Evolutionary conservation across 2,329 filamentous ascomycete species (phyloP).

Genomic region (Calonectria hawksworthii): DNA sequence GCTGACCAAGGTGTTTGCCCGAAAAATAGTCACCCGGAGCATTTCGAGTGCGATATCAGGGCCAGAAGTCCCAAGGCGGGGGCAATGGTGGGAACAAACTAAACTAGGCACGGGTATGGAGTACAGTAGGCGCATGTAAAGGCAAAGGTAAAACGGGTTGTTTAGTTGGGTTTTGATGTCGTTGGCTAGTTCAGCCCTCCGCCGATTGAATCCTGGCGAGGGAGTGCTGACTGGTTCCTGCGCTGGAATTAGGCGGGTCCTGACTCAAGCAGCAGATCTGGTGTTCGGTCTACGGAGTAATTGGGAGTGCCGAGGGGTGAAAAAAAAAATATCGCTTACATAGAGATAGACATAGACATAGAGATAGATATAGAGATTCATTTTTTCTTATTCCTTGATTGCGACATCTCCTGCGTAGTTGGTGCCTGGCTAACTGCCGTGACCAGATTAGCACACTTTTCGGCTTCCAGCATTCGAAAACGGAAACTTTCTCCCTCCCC

Average conservation of each 20-base stretch:
- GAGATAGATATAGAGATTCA: no score
- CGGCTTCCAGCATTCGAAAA: background rate
- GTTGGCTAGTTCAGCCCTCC: slow-evolving; percentile 3
- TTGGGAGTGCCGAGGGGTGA: background rate
- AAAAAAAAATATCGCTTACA: slow-evolving; percentile 4
- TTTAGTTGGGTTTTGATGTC: background rate
- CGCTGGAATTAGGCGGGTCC: slow-evolving; percentile 12
- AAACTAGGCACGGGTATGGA: slow-evolving; percentile 1
- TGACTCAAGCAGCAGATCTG: slow-evolving; percentile 25
- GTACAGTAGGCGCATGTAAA: slow-evolving; percentile 1
- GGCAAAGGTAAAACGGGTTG: background rate
- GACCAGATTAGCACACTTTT: background rate
- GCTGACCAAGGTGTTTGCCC: slow-evolving; percentile 13
- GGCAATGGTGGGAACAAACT: slow-evolving; percentile 30
- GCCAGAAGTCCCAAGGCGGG: slow-evolving; percentile 33
- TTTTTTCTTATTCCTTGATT: slow-evolving; percentile 25
- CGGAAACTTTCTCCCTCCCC: background rate
- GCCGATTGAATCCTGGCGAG: slow-evolving; percentile 8
- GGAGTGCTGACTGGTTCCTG: slow-evolving; percentile 25
- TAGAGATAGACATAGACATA: no score
- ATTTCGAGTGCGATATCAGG: slow-evolving; percentile 48
- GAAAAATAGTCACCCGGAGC: slow-evolving; percentile 48
- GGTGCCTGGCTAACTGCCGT: background rate
- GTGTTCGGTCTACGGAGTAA: background rate
- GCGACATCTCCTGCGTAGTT: slow-evolving; percentile 10